phyloP scores from a whole-genome alignment of 139 green algal genomes.

The Picochlorum sp. region DNA sequence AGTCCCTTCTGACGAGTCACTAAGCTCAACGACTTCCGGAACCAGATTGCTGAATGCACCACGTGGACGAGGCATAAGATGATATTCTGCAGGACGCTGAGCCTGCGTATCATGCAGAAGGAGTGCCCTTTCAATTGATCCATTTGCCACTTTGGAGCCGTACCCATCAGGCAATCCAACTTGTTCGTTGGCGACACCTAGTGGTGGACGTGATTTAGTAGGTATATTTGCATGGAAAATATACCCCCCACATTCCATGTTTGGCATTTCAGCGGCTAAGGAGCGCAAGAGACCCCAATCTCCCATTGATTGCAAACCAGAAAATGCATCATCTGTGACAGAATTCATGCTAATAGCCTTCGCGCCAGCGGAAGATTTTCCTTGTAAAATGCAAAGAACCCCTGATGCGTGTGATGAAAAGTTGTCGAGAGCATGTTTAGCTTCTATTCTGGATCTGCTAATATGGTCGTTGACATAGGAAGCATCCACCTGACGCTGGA shows the following conservation, averaged over 20 bases:
- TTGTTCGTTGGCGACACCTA: not conserved
- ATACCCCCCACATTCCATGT: not conserved
- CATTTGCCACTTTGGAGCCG: not conserved
- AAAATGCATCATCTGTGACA: not conserved
- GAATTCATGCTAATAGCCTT: not conserved
- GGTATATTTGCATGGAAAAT: not conserved
- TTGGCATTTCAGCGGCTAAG: conserved; percentile 21
- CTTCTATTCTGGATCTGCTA: no score
- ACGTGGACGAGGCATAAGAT: conserved; percentile 21
- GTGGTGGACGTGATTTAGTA: not conserved
- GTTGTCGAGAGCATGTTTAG: no score
- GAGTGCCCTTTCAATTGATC: conserved; percentile 2
- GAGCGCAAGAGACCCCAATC: conserved; percentile 33
- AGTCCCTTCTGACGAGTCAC: conserved; percentile 2
- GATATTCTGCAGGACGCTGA: conserved; percentile 1
- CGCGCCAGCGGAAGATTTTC: not conserved
- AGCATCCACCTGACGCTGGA: not conserved
- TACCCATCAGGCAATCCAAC: conserved; percentile 26
- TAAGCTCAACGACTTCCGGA: conserved; percentile 8
- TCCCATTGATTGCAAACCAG: not conserved
- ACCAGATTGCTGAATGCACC: conserved; percentile 24
- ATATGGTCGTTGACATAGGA: no score
- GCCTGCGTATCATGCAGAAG: conserved; percentile 13
- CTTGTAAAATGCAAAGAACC: not conserved
- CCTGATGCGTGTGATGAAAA: no score